A percentile compares a stretch with the other conserved stretches of the same genome.
Evolutionary conservation across 164 flowering plant species (phyloP).

Genomic region (Stephania cephalantha): DNA sequence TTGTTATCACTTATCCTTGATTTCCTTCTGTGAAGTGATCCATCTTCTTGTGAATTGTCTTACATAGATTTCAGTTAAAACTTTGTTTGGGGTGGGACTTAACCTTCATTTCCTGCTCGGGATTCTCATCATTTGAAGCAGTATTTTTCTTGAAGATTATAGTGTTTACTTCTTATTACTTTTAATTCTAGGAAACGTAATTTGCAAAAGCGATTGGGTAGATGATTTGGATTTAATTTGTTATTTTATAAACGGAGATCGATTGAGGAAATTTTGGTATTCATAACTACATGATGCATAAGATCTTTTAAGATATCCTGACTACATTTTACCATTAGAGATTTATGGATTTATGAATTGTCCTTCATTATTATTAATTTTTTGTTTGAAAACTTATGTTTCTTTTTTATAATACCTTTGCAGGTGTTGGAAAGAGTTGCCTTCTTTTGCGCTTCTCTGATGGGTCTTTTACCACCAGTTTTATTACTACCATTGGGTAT

Average conservation of each 20-base stretch:
- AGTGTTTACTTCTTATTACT: too few species aligned
- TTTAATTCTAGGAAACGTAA: neutral
- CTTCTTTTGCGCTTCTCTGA: constrained; percentile 84
- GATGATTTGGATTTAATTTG: neutral
- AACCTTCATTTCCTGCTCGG: too few species aligned
- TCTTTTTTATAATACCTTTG: constrained; percentile 4
- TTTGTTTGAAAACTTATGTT: neutral
- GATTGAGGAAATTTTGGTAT: neutral
- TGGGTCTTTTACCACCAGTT: constrained; percentile 90
- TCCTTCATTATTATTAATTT: neutral
- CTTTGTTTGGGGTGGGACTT: too few species aligned
- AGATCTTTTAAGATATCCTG: neutral
- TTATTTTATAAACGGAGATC: neutral
- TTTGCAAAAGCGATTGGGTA: neutral
- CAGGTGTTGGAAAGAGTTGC: constrained; percentile 95
- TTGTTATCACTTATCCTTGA: neutral
- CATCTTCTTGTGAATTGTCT: neutral
- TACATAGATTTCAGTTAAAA: too few species aligned
- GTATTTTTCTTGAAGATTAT: too few species aligned
- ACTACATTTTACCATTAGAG: neutral
- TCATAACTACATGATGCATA: neutral
- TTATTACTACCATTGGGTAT: constrained; percentile 85
- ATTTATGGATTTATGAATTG: neutral
- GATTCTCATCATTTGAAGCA: too few species aligned
- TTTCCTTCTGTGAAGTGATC: neutral